Percentiles rank a stretch among this genome's conserved stretches.
Conservation (phyloP, 176 grass and related monocot species). For the Themeda triandra region DNA sequence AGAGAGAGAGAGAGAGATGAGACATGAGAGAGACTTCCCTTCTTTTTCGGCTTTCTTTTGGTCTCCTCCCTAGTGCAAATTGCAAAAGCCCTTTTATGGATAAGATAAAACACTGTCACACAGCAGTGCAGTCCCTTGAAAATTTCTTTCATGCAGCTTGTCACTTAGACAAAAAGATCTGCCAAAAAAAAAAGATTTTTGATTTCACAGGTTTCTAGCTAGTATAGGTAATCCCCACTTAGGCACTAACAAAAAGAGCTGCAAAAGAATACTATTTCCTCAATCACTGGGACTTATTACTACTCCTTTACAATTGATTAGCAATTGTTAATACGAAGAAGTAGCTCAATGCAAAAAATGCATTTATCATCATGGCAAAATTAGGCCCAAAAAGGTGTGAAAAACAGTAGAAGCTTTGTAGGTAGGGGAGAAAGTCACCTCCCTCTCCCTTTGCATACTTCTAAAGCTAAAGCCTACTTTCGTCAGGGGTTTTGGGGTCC, state of each 20-base stretch:
- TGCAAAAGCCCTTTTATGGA: slow-evolving; percentile 37
- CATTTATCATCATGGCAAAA: not conserved
- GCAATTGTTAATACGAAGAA: not conserved
- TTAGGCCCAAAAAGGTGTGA: not conserved
- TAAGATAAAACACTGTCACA: slow-evolving; percentile 17
- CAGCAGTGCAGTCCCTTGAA: not conserved
- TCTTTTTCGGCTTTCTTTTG: slow-evolving; percentile 50
- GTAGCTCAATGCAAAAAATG: not conserved
- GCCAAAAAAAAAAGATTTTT: not conserved
- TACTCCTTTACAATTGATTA: not conserved
- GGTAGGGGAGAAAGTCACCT: slow-evolving; percentile 33
- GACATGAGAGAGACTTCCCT: not conserved
- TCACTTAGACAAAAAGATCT: not conserved
- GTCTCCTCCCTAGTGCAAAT: slow-evolving; percentile 28
- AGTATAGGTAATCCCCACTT: not conserved
- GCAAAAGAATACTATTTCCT: not conserved
- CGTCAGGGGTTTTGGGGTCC: slow-evolving; percentile 30
- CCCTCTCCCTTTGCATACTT: slow-evolving; percentile 27
- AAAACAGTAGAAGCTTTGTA: slow-evolving; percentile 37
- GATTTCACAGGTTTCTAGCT: not conserved
- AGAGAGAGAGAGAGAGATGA: not conserved
- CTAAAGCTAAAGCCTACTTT: slow-evolving; percentile 41
- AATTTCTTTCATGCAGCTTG: not conserved
- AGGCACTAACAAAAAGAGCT: not conserved
- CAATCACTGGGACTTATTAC: not conserved